These are phyloP conservation scores for Apiospora phragmitis DNA, from an alignment of 2,329 filamentous ascomycete genomes.

Conservation along the genomic window DNA sequence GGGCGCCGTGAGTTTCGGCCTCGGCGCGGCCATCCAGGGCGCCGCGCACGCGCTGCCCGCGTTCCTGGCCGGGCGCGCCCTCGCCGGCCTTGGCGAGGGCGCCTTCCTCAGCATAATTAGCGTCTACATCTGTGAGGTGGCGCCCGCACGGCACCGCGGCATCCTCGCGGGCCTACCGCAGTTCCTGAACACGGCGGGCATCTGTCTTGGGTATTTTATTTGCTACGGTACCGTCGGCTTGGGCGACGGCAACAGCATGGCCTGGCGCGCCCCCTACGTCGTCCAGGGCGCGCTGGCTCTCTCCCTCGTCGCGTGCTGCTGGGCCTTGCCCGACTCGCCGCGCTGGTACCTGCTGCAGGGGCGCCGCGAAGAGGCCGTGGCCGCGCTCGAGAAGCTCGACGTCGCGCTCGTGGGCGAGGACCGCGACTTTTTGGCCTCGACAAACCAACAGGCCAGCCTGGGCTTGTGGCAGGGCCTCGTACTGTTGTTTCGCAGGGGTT, in stretches of 20 bases:
- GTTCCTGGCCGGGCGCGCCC: constrained; percentile 54
- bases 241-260: constrained; percentile 39
- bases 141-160: constrained; percentile 51
- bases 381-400: constrained; percentile 43
- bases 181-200: constrained; percentile 48
- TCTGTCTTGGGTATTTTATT: constrained; percentile 58
- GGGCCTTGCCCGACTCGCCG: constrained; percentile 54
- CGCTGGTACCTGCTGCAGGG: constrained; percentile 57
- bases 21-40: constrained; percentile 55
- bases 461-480: constrained; percentile 32
- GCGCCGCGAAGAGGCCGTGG: constrained; percentile 44
- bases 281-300: constrained; percentile 44
- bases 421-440: constrained; percentile 39
- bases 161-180: constrained; percentile 53
- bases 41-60: constrained; percentile 46
- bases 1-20: constrained; percentile 51
- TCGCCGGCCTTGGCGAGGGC: constrained; percentile 61
- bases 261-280: constrained; percentile 59
- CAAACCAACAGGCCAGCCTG: constrained; percentile 30
- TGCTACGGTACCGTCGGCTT: constrained; percentile 56
- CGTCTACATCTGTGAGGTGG: constrained; percentile 63
- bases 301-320: constrained; percentile 38
- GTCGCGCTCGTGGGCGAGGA: constrained; percentile 46
- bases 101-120: constrained; percentile 56
- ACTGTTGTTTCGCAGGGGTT: constrained; percentile 39